Evolutionary conservation across 108 stramenopile species (phyloP).

Genomic region (Epipyxis sp.): DNA sequence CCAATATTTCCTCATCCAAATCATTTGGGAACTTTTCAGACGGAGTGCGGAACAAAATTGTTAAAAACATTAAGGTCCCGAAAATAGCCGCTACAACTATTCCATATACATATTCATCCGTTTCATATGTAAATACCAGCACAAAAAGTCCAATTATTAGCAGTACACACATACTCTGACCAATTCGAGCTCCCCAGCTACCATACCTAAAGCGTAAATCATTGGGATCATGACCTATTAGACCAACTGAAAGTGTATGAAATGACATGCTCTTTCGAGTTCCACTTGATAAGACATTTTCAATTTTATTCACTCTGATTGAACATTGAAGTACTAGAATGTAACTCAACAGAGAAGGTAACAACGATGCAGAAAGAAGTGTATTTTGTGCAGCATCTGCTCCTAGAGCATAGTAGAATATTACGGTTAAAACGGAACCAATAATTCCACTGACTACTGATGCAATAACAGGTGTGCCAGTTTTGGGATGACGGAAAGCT

Average conservation of each 20-base stretch:
- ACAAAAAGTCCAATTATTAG: background rate
- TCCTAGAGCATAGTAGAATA: background rate
- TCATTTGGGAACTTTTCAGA: no score
- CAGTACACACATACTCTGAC: background rate
- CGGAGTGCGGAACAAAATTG: background rate
- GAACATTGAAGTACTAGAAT: background rate
- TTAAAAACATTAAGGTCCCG: background rate
- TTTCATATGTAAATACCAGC: background rate
- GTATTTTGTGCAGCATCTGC: conserved; percentile 1
- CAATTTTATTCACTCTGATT: background rate
- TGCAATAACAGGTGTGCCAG: background rate
- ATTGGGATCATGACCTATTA: background rate
- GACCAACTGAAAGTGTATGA: background rate
- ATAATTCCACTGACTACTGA: background rate
- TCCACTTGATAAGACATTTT: background rate
- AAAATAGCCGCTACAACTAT: background rate
- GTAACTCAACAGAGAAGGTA: background rate
- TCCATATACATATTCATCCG: background rate
- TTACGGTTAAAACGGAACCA: background rate
- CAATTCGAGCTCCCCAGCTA: background rate
- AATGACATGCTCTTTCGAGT: background rate
- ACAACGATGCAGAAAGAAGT: background rate
- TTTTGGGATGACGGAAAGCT: background rate
- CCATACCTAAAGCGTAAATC: background rate
- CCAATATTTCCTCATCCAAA: no score